Evolutionary conservation across 2,329 filamentous ascomycete species (phyloP), one percentile per base, ranked within the genome.

Genomic region (Ceratocystiopsis brevicomis): DNA sequence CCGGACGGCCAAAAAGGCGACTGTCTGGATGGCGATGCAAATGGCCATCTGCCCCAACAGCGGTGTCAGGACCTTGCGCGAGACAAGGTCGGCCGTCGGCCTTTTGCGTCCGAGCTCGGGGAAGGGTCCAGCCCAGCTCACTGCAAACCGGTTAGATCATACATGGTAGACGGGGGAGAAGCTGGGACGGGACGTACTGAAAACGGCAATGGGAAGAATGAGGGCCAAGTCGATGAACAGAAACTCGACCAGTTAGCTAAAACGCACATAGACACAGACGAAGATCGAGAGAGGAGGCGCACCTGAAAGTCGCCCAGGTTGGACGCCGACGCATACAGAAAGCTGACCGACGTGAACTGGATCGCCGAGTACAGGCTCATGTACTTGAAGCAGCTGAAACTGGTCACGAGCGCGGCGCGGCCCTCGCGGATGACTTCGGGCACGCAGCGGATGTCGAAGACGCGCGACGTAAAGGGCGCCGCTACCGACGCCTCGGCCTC

Each of bases 361-460:
- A 98, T 98, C n/a, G 90, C 88, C 3, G 87, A 96, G 65, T 98
- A 98, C 50, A 98, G 63, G 53, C 83, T 92, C 92, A 98, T 98
- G 62, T 93, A 98, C 65, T 96, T 98, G 71, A 98, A 98, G 65
- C 90, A 98, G 64, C 84, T 92, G 65, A 98, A 98, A 60, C 86
- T 94, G 13, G 90, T 98, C n/a, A 96, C 87, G 33, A 98, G 70
- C 33, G 92, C 84, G 17, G 88, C 88, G 49, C 92, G 78, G 17
- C 90, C 90, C 65, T 98, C 90, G 51, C 86, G 71, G 48, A 98
- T 96, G 49, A 98, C 79, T 54, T 88, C 79, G 9, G 88, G 81
- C 5, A 98, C 88, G 58, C 90, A 98, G 13, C 82, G 82, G 53
- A 98, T 96, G 57, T 98, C 90, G 57, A 98, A 98, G 16, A 95